Conservation (phyloP, 169 alveolate genomes). For the Cryptosporidium viatorum region DNA sequence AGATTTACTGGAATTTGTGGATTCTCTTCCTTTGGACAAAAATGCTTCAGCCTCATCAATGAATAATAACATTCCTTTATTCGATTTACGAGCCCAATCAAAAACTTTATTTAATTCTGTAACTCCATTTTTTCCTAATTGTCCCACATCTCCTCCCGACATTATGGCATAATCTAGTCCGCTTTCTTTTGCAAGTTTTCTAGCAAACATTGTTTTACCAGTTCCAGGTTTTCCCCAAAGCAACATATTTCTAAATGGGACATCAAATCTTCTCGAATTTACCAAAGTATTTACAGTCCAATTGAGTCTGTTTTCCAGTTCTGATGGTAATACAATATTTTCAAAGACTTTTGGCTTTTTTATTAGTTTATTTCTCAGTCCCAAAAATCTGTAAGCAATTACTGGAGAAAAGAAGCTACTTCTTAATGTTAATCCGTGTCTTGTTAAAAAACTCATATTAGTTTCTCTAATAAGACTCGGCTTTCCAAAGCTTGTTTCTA, state of each 20-base stretch:
- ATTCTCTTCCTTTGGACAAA: conserved; percentile 89
- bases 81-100: conserved; percentile 94
- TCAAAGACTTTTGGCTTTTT: conserved; percentile 81
- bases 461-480: conserved; percentile 83
- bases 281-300: conserved; percentile 94
- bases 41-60: conserved; percentile 99
- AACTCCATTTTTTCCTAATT: conserved; percentile 94
- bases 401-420: conserved; percentile 35
- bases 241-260: conserved; percentile 92
- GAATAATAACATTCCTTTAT: conserved; percentile 92
- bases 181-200: conserved; percentile 90
- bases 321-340: conserved; percentile 89
- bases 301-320: conserved; percentile 88
- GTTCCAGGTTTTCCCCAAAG: conserved; percentile 98
- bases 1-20: conserved; percentile 79
- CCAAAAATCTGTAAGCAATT: conserved; percentile 14
- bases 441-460: conserved; percentile 17
- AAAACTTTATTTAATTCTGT: conserved; percentile 94
- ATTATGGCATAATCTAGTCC: conserved; percentile 94
- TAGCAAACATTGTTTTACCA: conserved; percentile 94
- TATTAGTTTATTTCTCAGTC: conserved; percentile 57
- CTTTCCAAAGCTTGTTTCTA: conserved; percentile 80
- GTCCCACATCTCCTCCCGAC: conserved; percentile 98
- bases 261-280: conserved; percentile 90
- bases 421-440: conserved; percentile 56